Evolutionary conservation across 1,284 basidiomycete genomes (phyloP), one percentile per base, ranked within the genome.

Genomic region (Microbotryum scabiosae): DNA sequence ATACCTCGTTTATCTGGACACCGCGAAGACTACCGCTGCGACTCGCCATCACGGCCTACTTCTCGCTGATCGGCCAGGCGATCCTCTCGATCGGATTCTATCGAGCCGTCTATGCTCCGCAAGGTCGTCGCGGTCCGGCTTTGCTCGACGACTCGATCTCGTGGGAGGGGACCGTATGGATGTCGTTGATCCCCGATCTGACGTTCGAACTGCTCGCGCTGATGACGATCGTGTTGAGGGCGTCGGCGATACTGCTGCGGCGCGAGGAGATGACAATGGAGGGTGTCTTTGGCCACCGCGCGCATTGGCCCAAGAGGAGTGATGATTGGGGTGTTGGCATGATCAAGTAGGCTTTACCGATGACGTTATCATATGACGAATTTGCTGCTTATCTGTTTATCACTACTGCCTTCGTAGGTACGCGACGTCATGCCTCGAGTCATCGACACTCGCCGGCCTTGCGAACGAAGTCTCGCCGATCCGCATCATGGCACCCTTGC

Each of bases 291-390:
- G 67, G 67, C 1, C 56, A 61, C 28, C 45, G 55, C 1, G 46
- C 57, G 6, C 41, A 58, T 20, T 45, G 47, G 41, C 62, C 61
- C 0, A 30, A 30, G 21, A 30, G 48, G 20, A 32, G 49, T 16
- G 65, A 69, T 16, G 67, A 69, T 41, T 69, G 62, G 41, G 57
- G 60, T 10, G 51, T 69, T 25, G 65, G 59, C 2, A 46, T 67
- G 9, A 61, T 69, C 59, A 62, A 63, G 65, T 66, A 20, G 10
- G 50, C n/a, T n/a, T 18, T 12, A 43, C 20, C 52, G 41, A 48
- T 9, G 16, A 21, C 9, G 10, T 2, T 3, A 8, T 25, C 23
- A n/a, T 30, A 26, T 7, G 6, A 8, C 12, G 16, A 20, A 14
- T 3, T n/a, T 5, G 12, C 20, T 9, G 3, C 28, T 43, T 18